These are phyloP conservation scores for Hericium erinaceus DNA, from an alignment of 768 basidiomycete genomes.

Conservation along the genomic window DNA sequence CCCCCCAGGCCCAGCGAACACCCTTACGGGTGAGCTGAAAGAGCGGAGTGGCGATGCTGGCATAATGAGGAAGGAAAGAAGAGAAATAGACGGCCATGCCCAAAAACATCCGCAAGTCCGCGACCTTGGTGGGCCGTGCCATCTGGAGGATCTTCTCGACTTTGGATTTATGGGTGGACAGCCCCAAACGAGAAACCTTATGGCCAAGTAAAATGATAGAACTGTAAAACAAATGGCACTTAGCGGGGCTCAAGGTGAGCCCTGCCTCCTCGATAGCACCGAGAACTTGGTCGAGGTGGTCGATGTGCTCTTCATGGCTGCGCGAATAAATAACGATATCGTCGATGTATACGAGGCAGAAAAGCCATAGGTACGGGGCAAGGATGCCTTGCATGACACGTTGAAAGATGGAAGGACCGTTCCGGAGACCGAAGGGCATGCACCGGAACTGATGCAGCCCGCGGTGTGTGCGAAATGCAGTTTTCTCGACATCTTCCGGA, in stretches of 20 bases:
- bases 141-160: conserved; percentile 25
- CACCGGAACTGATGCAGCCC: conserved; percentile 32
- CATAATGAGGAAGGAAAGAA: conserved; percentile 26
- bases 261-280: conserved; percentile 14
- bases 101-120: conserved; percentile 18
- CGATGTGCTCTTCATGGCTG: conserved; percentile 3
- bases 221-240: conserved; percentile 19
- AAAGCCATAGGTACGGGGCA: too few species aligned
- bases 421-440: conserved; percentile 29
- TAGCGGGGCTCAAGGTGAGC: conserved; percentile 19
- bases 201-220: conserved; percentile 13
- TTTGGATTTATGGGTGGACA: conserved; percentile 30
- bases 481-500: conserved; percentile 20
- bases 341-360: conserved; percentile 2
- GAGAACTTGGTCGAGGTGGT: conserved; percentile 23
- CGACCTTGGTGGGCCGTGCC: conserved; percentile 7
- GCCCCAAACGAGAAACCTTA: background rate
- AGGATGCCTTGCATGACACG: conserved; percentile 27
- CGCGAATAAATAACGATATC: conserved; percentile 8
- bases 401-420: conserved; percentile 31
- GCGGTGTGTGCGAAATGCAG: conserved; percentile 29
- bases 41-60: conserved; percentile 24
- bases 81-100: conserved; percentile 32
- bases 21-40: conserved; percentile 11
- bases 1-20: background rate